Evolutionary conservation across 2,329 filamentous ascomycete species (phyloP), one percentile per base, ranked within the genome.

Genomic region (Bipolaris cookei): DNA sequence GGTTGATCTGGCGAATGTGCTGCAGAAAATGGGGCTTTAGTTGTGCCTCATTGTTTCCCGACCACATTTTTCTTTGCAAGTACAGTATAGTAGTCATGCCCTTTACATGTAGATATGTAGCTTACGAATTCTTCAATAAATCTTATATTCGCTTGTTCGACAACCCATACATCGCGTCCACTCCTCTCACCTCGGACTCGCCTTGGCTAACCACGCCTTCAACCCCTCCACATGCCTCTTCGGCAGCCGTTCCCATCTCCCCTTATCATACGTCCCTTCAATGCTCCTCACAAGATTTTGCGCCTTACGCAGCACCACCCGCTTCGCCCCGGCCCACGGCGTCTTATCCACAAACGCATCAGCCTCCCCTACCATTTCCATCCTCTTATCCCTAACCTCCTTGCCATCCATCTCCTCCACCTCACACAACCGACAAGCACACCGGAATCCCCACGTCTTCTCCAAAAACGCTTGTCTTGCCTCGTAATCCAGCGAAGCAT

Each of bases 401-500:
- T 59, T 52, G 1, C 62, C 63, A 39, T 72, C 69, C n/a, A 54
- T 51, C 35, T 61, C 63, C 47, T 81, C 78, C 8, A 67, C 67
- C 0, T 48, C 52, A 53, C 80, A 82, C 14, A 81, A 65, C 18
- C 51, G 49, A 58, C 79, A 82, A 4, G 51, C 50, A 59, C 79
- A 82, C 21, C 72, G 64, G 49, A 82, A 81, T 0, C 76, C 78
- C 78, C 78, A 81, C 2, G 69, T 72, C 8, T 61, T 61, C 42
- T 63, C 58, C 30, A 72, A 44, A 1, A 65, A 62, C 1, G 71
- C 72, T 48, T 80, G 76, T 0, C 57, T 44, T 0, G 74, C 74
- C 2, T 69, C 65, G 56, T 77, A 76, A 6, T 74, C 79, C 5
- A 68, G 46, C 6, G 64, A 58, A 11, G 59, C 71, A 56, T 78